These are phyloP conservation scores for Lichtheimia ramosa DNA, from an alignment of 371 early-diverging fungal genomes.

Conservation along the genomic window DNA sequence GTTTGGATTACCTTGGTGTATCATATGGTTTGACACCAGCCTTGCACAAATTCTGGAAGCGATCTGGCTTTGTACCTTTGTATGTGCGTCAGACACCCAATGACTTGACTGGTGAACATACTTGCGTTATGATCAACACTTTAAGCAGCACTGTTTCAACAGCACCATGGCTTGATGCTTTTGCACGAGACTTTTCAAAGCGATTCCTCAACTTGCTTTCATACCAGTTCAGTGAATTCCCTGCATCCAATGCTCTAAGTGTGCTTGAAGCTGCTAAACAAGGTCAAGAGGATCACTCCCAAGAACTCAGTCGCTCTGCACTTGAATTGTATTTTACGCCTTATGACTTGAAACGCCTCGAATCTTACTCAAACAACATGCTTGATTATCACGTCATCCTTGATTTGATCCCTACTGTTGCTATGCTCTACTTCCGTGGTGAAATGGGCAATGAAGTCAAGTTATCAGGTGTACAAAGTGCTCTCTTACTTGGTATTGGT, in stretches of 20 bases:
- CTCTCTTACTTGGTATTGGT: conserved; percentile 86
- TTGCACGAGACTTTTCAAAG: conserved; percentile 85
- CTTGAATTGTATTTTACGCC: conserved; percentile 72
- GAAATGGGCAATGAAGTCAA: conserved; percentile 58
- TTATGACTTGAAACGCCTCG: conserved; percentile 93
- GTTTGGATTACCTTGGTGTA: conserved; percentile 96
- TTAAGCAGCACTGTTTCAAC: conserved; percentile 59
- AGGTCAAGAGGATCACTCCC: conserved; percentile 31
- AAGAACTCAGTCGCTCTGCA: conserved; percentile 46
- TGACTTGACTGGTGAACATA: conserved; percentile 97
- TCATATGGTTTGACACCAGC: conserved; percentile 92
- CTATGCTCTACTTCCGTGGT: conserved; percentile 76
- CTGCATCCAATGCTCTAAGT: conserved; percentile 77
- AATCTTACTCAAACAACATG: conserved; percentile 91
- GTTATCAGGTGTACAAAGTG: conserved; percentile 86
- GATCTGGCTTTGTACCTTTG: conserved; percentile 88
- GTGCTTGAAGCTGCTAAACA: conserved; percentile 75
- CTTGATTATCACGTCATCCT: conserved; percentile 96
- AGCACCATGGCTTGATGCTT: conserved; percentile 74
- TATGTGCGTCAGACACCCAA: conserved; percentile 97
- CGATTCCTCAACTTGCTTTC: conserved; percentile 86
- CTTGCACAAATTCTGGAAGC: conserved; percentile 97
- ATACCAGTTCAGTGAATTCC: conserved; percentile 87
- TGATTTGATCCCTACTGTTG: conserved; percentile 87
- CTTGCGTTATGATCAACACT: conserved; percentile 93